Base-by-base conservation (phyloP, 2,329 filamentous ascomycete species). In the Diaporthe humulicola region DNA sequence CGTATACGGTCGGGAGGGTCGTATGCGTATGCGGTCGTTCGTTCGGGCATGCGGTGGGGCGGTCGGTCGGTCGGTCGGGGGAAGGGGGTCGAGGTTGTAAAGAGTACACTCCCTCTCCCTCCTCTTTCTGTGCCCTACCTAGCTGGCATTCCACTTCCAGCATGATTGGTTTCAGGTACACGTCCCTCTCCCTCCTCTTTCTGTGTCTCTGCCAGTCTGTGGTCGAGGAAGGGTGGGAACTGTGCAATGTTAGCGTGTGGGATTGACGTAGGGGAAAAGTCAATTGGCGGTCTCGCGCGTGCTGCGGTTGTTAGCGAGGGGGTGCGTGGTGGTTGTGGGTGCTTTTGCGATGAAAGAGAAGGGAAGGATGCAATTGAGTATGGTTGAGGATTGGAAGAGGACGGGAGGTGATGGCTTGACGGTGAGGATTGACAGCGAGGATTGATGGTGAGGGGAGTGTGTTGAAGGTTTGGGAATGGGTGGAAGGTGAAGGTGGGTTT, bases 11-110 rank as follows among this genome's bases (percentile, higher is more conserved):
- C 22, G 50, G 50, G 36, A 28, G 30, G 50, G 48, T 70, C 66
- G 66, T 56, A 54, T 38, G 64, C 45, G 45, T 69, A 48, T 48
- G 19, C 40, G 50, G 64, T 52, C 64, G 36, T 54, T 52, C 50
- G 64, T 30, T 69, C 36, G 30, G 64, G 42, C 61, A 50, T 36
- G 48, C 64, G 67, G 67, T 57, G 50, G 66, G n/a, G 28, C 50
- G 50, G 15, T 57, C 67, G 50, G 22, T 17, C 19, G 64, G 42
- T 33, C n/a, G 28, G 61, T 17, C 9, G 4, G 61, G 2, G 50
- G 50, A 10, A 10, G 36, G n/a, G 10, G 17, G 38, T 12, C 36
- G 38, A 40, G 25, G 19, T 64, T 64, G 38, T 64, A 45, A 45
- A 45, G 58, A 64, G 38, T n/a, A 64, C 58, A 64, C 38, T 64